These are phyloP conservation scores for Melaleuca quinquenervia DNA, from an alignment of 345 rosid species.

Conservation along the genomic window DNA sequence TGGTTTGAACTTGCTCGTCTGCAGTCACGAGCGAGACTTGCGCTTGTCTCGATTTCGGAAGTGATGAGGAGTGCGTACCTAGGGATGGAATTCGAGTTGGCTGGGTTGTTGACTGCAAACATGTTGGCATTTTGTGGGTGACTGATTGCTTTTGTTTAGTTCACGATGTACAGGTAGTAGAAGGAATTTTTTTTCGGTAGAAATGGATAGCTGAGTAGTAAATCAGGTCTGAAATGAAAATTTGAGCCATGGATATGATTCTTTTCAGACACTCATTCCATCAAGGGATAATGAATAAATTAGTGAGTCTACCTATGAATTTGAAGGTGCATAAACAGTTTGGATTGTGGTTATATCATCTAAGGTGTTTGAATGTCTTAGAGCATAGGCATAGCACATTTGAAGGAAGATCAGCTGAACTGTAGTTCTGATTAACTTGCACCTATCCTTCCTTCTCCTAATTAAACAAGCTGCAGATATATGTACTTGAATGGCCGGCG, in stretches of 20 bases:
- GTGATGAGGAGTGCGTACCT: background rate
- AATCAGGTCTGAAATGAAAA: background rate
- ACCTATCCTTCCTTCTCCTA: background rate
- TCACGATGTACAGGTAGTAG: background rate
- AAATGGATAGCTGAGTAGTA: background rate
- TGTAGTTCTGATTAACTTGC: background rate
- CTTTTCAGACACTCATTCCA: background rate
- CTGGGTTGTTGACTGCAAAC: background rate
- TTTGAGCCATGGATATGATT: background rate
- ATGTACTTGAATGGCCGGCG: background rate
- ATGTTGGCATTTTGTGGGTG: background rate
- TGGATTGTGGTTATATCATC: background rate
- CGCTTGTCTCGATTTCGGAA: background rate
- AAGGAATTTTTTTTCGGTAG: background rate
- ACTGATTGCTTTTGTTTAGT: background rate
- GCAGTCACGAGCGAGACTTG: background rate
- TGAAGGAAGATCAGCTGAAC: too few species aligned
- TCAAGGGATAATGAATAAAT: background rate
- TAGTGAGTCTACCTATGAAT: background rate
- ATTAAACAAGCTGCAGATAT: background rate
- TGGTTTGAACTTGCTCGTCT: background rate
- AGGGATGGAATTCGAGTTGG: background rate
- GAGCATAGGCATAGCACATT: too few species aligned
- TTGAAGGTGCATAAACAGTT: background rate
- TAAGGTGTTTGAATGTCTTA: background rate